phyloP scores from a whole-genome alignment of 2,329 filamentous ascomycete species.

The Hymenoscyphus repandus region DNA sequence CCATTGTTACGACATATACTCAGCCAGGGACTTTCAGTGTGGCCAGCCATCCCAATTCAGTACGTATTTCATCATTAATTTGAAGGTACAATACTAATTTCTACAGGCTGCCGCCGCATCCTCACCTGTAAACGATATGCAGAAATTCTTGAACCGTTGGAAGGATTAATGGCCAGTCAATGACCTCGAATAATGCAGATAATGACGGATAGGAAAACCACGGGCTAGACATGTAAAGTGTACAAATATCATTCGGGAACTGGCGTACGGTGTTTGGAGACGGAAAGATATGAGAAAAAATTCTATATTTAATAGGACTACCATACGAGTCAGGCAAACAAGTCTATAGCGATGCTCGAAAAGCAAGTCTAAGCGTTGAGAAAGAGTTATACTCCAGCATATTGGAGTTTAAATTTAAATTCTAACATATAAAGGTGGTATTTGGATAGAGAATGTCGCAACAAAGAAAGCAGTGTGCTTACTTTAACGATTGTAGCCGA shows the following conservation, averaged over 20 bases:
- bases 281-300: too few species aligned
- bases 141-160: slow-evolving; percentile 34
- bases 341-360: too few species aligned
- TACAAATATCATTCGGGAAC: background rate
- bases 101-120: slow-evolving; percentile 26
- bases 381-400: too few species aligned
- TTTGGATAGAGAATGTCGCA: too few species aligned
- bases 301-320: too few species aligned
- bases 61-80: slow-evolving; percentile 18
- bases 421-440: too few species aligned
- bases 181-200: background rate
- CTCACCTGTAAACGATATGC: slow-evolving; percentile 33
- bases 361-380: too few species aligned
- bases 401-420: too few species aligned
- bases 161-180: slow-evolving; percentile 28
- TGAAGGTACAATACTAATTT: background rate
- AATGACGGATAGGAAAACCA: background rate
- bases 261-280: slow-evolving; percentile 2
- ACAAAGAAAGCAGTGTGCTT: too few species aligned
- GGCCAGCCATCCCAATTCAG: slow-evolving; percentile 33
- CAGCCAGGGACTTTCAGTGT: slow-evolving; percentile 31
- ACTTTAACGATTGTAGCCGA: too few species aligned
- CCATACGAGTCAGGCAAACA: too few species aligned
- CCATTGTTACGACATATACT: slow-evolving; percentile 33
- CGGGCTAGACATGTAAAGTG: background rate